Percentiles rank a stretch among this genome's conserved stretches.
Conservation (phyloP, 345 rosid genomes). For the Rhodomyrtus tomentosa region DNA sequence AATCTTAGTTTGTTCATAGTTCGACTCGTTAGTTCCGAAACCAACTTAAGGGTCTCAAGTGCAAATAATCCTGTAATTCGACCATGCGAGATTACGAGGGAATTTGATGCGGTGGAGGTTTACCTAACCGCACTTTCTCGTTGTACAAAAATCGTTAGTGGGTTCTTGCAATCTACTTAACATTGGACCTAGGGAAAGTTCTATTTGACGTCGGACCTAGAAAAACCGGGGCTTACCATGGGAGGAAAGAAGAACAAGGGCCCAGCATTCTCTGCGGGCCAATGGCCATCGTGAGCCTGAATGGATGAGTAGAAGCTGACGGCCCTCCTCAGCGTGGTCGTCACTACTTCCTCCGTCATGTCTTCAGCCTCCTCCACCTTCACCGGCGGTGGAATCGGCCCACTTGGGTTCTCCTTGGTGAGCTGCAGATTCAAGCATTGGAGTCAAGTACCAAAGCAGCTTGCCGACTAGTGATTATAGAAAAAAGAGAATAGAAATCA, state of each 20-base stretch:
- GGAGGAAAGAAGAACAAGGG: constrained; percentile 63
- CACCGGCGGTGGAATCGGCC: constrained; percentile 22
- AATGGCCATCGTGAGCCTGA: constrained; percentile 60
- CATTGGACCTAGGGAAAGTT: background rate
- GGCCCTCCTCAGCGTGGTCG: constrained; percentile 32
- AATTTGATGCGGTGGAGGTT: no score
- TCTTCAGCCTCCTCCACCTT: constrained; percentile 18
- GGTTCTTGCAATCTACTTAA: background rate
- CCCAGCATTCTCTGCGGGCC: constrained; percentile 60
- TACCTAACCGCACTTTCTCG: background rate
- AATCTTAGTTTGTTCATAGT: no score
- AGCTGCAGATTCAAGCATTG: constrained; percentile 9
- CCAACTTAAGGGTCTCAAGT: no score
- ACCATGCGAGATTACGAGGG: no score
- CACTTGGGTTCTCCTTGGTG: constrained; percentile 15
- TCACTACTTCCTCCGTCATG: constrained; percentile 21
- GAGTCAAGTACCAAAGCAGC: background rate
- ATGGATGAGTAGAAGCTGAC: constrained; percentile 39
- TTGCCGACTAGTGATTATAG: background rate
- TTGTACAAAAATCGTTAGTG: background rate
- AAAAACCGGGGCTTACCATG: constrained; percentile 5
- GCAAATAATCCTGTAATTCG: no score
- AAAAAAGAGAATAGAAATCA: background rate
- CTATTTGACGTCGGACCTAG: background rate
- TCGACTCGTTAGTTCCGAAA: no score